These are phyloP conservation scores for Cucumis sativus DNA, from an alignment of 306 rosid genomes.

Conservation along the genomic window Cucumber_9930_V3 NC_026656.2:1175501-1176000, in stretches of 20 bases:
- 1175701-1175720: background rate
- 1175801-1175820: background rate
- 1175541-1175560: background rate
- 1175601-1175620: background rate
- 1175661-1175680: background rate
- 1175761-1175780: background rate
- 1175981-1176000: background rate
- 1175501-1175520: conserved; percentile 6
- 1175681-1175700: background rate
- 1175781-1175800: background rate
- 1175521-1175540: conserved; percentile 1
- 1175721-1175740: background rate
- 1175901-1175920: background rate
- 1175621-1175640: background rate
- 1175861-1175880: background rate
- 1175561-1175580: background rate
- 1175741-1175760: background rate
- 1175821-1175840: background rate
- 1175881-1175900: background rate
- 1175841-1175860: background rate
- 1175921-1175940: background rate
- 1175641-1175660: background rate
- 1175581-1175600: background rate
- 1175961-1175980: background rate
- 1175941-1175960: background rate